Base-by-base conservation (phyloP, 805 yeast genomes). In the Hagleromyces aurorensis region DNA sequence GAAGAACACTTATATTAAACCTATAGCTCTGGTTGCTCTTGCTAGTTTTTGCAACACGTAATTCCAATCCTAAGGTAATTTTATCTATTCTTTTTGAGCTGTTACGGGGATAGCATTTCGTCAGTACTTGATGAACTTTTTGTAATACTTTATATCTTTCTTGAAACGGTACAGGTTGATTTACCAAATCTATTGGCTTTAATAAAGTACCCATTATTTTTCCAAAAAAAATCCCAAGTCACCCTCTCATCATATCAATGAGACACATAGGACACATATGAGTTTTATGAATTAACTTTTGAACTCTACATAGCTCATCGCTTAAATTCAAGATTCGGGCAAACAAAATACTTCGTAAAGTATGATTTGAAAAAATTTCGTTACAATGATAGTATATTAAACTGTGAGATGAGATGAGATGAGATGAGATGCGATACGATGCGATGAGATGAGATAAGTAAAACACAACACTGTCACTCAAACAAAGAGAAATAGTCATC, bases 141-240 rank as follows among this genome's bases (percentile, higher is more conserved):
- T 50, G 46, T 7, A 53, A 32, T 27, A 52, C 44, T 27, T 47
- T 52, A 26, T 46, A 42, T 17, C 62, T 40, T 13, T 53, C 57
- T 25, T 48, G 56, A 27, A 50, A 57, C 1, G 51, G 43, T 2
- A 49, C 51, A 7, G 57, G 55, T 25, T 51, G 57, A 13, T 30
- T 38, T 14, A 37, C 44, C 36, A 55, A 24, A 32, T 50, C 58
- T 13, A 47, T 34, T 1, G 60, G 60, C 5, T 57, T 41, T 19
- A 54, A 30, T 6, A 24, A 16, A 6, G 14, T 30, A 14, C 20
- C 21, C 20, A 16, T 28, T n/a, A n/a, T n/a, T 16, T 6, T 8
- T 16, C 13, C 13, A 7, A 16, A 21, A 4, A 21, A 8, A 10
- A 8, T 21, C 13, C n/a, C n/a, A n/a, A n/a, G n/a, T n/a, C n/a